Percentiles rank a stretch among this genome's conserved stretches.
These are phyloP conservation scores for Lachancea thermotolerans DNA, from an alignment of 805 yeast species.

Conservation along the genomic window DNA sequence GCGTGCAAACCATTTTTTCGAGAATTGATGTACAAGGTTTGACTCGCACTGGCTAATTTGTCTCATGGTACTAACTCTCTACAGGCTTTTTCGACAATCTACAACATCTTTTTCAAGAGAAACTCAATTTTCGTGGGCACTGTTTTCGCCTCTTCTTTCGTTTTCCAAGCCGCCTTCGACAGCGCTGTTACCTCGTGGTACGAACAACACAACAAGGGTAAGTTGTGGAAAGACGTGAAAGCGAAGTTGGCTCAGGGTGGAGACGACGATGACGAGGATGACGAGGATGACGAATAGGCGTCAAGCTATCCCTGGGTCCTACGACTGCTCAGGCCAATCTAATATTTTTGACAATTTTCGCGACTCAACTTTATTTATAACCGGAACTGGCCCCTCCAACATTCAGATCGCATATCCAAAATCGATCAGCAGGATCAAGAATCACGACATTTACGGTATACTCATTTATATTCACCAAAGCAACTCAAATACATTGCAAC, in stretches of 20 bases:
- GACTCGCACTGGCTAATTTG: no score
- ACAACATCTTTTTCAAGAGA: conserved; percentile 76
- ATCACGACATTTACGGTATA: conserved; percentile 2
- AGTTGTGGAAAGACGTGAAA: conserved; percentile 79
- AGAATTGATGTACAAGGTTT: no score
- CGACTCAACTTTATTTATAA: neutral
- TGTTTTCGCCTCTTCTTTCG: conserved; percentile 76
- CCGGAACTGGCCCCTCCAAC: neutral
- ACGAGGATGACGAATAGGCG: conserved; percentile 36
- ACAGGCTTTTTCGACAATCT: conserved; percentile 41
- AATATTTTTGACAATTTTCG: no score
- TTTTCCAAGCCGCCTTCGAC: conserved; percentile 75
- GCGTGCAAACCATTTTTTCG: no score
- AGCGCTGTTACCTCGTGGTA: conserved; percentile 60
- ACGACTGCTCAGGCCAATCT: no score
- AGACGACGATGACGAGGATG: conserved; percentile 46
- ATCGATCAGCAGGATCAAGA: neutral
- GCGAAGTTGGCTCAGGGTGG: conserved; percentile 49
- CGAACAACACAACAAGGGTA: conserved; percentile 74
- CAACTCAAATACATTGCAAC: neutral
- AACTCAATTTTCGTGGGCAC: conserved; percentile 83
- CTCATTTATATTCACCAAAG: conserved; percentile 1
- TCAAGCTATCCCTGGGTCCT: neutral
- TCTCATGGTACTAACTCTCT: neutral
- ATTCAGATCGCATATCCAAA: neutral